A percentile compares a stretch with the other conserved stretches of the same genome.
These are phyloP conservation scores for Tricholoma hemisulphureum DNA, from an alignment of 768 basidiomycete species.

Conservation along the genomic window DNA sequence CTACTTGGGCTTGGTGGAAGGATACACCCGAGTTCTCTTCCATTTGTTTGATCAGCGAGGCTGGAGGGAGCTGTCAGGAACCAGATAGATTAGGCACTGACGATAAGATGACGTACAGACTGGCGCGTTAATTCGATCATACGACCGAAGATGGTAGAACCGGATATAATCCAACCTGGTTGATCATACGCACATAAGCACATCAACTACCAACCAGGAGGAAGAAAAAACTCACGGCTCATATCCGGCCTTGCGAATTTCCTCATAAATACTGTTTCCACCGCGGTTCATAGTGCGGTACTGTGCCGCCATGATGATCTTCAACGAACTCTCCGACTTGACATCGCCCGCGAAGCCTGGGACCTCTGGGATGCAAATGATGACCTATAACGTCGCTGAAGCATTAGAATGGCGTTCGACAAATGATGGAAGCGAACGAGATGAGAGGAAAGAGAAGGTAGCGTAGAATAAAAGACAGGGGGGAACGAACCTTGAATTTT, in stretches of 20 bases:
- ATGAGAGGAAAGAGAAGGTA: background rate
- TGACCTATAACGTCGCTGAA: constrained; percentile 60
- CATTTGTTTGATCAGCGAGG: constrained; percentile 60
- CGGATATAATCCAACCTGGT: constrained; percentile 85
- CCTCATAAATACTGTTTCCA: constrained; percentile 82
- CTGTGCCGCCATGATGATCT: constrained; percentile 86
- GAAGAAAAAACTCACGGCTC: constrained; percentile 61
- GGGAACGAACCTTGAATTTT: constrained; percentile 70
- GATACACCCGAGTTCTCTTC: constrained; percentile 73
- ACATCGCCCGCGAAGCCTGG: constrained; percentile 88
- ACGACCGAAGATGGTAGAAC: constrained; percentile 90
- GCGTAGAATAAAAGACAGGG: background rate
- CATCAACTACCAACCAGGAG: background rate
- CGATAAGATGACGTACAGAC: constrained; percentile 39
- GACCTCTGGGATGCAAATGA: constrained; percentile 86
- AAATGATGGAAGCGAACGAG: too few relatives aligned
- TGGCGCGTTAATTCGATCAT: constrained; percentile 87
- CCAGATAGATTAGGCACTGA: background rate
- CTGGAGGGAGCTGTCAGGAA: background rate
- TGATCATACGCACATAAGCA: background rate
- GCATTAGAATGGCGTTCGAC: background rate
- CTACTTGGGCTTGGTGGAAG: constrained; percentile 85
- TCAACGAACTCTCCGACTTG: constrained; percentile 58
- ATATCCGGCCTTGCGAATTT: constrained; percentile 70
- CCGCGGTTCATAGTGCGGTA: constrained; percentile 90